Percentiles rank a stretch among this genome's conserved stretches.
These are phyloP conservation scores for Colletotrichum sp. DNA, from an alignment of 2,329 filamentous ascomycete species.

Conservation along the genomic window DNA sequence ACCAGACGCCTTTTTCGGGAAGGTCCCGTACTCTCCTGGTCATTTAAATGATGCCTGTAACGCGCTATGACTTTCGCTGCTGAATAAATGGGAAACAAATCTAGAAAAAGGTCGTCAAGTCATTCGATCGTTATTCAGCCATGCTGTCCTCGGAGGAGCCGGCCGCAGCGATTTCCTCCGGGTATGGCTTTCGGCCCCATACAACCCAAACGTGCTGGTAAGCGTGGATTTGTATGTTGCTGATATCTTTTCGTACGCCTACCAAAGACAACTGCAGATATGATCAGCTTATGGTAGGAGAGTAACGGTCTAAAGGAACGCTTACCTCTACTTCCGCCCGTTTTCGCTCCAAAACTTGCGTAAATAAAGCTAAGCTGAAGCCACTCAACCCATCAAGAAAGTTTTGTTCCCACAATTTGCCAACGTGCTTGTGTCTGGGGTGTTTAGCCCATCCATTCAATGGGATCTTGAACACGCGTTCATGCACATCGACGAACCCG, in stretches of 20 bases:
- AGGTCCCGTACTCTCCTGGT: background rate
- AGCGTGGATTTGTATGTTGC: constrained; percentile 50
- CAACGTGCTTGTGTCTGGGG: constrained; percentile 45
- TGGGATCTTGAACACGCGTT: constrained; percentile 59
- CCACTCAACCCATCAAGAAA: constrained; percentile 48
- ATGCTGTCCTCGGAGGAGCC: background rate
- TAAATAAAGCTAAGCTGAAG: constrained; percentile 46
- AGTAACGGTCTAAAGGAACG: background rate
- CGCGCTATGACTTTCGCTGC: background rate
- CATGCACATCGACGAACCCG: constrained; percentile 61
- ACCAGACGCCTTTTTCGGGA: background rate
- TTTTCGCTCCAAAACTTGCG: constrained; percentile 43
- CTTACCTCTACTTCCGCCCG: constrained; percentile 54
- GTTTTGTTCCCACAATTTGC: constrained; percentile 50
- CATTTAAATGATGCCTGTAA: background rate
- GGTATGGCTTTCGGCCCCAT: constrained; percentile 54
- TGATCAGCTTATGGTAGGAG: constrained; percentile 18
- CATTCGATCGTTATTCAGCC: background rate
- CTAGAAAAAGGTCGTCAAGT: background rate
- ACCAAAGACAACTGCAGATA: constrained; percentile 49
- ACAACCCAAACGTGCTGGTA: constrained; percentile 57
- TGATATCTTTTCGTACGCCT: constrained; percentile 52
- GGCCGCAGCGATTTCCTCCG: constrained; percentile 28
- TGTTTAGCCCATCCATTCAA: constrained; percentile 59
- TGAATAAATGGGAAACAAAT: background rate